Percentiles rank a stretch among this genome's conserved stretches.
These are phyloP conservation scores for Aureobasidium uvarum DNA, from an alignment of 2,329 filamentous ascomycete genomes.

Conservation along the genomic window DNA sequence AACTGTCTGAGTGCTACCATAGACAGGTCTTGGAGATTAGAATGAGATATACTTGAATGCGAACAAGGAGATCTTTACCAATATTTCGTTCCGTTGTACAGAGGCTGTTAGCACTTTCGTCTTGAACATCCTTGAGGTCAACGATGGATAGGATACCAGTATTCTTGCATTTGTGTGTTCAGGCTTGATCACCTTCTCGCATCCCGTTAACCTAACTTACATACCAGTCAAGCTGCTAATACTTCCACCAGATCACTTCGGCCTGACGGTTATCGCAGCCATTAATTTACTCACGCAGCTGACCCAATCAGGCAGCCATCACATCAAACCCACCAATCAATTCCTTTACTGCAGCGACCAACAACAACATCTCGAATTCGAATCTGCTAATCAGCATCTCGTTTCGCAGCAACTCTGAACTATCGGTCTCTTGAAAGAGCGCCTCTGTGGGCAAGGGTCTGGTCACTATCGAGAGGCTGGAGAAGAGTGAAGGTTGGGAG, in stretches of 20 bases:
- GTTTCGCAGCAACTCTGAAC: neutral
- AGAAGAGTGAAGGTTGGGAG: neutral
- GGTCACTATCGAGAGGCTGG: neutral
- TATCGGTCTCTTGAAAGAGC: neutral
- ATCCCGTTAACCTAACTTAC: neutral
- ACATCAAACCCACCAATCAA: neutral
- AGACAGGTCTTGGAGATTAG: neutral
- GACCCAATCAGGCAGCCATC: neutral
- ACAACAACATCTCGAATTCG: slow-evolving; percentile 5
- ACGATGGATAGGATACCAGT: neutral
- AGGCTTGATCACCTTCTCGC: no score
- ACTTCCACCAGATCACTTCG: neutral
- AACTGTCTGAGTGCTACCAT: neutral
- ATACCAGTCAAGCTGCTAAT: neutral
- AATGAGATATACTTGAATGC: neutral
- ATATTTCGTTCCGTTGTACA: no score
- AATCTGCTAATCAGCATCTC: neutral
- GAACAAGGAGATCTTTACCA: neutral
- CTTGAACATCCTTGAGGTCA: neutral
- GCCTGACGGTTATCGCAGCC: neutral
- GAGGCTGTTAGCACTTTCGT: neutral
- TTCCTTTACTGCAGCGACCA: neutral
- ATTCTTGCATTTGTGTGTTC: neutral
- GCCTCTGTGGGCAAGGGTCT: neutral
- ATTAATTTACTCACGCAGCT: neutral